phyloP scores from a whole-genome alignment of 2,329 filamentous ascomycete species.

The Fusarium bactridioides region DNA sequence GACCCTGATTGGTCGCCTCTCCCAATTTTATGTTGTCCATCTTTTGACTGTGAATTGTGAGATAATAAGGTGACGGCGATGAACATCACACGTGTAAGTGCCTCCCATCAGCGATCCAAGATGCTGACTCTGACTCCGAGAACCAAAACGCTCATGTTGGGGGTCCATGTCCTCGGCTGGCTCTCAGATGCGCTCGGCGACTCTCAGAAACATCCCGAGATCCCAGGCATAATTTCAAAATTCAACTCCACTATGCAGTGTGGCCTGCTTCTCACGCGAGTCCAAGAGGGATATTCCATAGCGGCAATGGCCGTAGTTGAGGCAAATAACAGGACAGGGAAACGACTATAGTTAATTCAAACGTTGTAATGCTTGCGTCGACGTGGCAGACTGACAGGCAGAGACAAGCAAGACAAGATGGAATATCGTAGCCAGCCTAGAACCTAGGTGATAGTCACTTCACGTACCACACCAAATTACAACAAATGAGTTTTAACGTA shows the following conservation, averaged over 20 bases:
- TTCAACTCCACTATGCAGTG: slow-evolving; percentile 21
- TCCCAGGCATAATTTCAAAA: slow-evolving; percentile 9
- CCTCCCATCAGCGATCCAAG: slow-evolving; percentile 14
- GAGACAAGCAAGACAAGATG: background rate
- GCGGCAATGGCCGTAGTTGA: slow-evolving; percentile 11
- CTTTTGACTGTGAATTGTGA: slow-evolving; percentile 43
- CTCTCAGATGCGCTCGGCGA: slow-evolving; percentile 31
- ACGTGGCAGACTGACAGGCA: slow-evolving; percentile 12
- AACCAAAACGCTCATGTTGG: slow-evolving; percentile 4
- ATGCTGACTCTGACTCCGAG: background rate
- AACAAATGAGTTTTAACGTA: slow-evolving; percentile 4
- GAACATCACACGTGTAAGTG: slow-evolving; percentile 25
- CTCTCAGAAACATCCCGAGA: slow-evolving; percentile 25
- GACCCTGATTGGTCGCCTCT: slow-evolving; percentile 49
- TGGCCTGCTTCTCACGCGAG: slow-evolving; percentile 39
- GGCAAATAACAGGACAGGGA: slow-evolving; percentile 26
- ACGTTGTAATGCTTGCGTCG: slow-evolving; percentile 14
- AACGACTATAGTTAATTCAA: slow-evolving; percentile 16
- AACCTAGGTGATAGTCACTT: slow-evolving; percentile 4
- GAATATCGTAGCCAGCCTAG: slow-evolving; percentile 19
- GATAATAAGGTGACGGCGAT: slow-evolving; percentile 39
- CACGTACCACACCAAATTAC: slow-evolving; percentile 3
- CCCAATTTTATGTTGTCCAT: slow-evolving; percentile 54
- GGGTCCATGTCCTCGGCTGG: slow-evolving; percentile 17
- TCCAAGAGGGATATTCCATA: slow-evolving; percentile 13